A percentile compares a stretch with the other conserved stretches of the same genome.
Evolutionary conservation across 129 eudicot genomes (phyloP).

Genomic region (Escallonia rubra): DNA sequence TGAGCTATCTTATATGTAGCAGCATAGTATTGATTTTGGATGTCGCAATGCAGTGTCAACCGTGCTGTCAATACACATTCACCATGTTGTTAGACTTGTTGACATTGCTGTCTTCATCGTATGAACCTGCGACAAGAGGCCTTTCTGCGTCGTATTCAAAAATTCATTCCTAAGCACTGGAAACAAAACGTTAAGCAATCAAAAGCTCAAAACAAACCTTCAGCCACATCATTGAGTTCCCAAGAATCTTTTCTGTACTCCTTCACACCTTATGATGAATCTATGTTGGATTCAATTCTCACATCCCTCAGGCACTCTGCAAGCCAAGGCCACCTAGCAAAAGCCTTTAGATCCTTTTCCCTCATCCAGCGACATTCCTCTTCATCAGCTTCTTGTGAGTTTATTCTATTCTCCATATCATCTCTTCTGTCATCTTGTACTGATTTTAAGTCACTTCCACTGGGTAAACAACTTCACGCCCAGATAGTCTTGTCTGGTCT

Average conservation of each 20-base stretch:
- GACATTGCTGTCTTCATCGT: constrained; percentile 18
- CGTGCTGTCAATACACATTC: too few species aligned
- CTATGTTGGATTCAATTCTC: constrained; percentile 40
- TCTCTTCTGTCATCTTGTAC: constrained; percentile 40
- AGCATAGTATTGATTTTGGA: too few species aligned
- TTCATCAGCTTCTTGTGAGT: constrained; percentile 16
- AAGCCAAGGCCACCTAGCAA: constrained; percentile 29
- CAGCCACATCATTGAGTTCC: background rate
- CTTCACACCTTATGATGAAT: constrained; percentile 3
- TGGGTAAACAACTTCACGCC: constrained; percentile 57
- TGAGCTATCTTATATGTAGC: too few species aligned
- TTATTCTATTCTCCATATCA: constrained; percentile 34
- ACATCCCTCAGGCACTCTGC: constrained; percentile 38
- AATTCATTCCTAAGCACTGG: constrained; percentile 36
- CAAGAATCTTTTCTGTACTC: background rate
- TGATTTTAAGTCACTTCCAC: constrained; percentile 26
- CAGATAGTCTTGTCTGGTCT: constrained; percentile 36
- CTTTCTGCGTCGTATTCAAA: constrained; percentile 14
- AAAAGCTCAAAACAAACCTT: constrained; percentile 11
- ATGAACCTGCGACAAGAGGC: constrained; percentile 16
- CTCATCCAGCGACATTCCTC: constrained; percentile 23
- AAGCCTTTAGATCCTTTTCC: constrained; percentile 39
- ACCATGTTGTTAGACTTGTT: too few species aligned
- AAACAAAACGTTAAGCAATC: constrained; percentile 13
- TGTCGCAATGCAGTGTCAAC: too few species aligned